Conservation (phyloP, 1,284 basidiomycete genomes). For the Malassezia cuniculi region DNA sequence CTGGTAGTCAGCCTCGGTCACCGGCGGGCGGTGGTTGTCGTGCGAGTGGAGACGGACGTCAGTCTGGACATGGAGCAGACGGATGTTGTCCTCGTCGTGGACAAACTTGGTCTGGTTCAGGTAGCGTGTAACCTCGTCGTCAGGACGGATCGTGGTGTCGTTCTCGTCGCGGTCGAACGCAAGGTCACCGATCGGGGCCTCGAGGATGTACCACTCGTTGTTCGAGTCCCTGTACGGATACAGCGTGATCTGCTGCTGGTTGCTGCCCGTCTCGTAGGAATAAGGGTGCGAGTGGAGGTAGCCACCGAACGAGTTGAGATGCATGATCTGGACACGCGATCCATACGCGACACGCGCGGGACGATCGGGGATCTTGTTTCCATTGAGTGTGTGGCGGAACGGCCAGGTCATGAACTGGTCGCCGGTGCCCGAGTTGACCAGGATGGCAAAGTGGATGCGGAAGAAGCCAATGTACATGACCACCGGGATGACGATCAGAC, state of each 20-base stretch:
- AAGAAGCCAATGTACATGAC: conserved; percentile 92
- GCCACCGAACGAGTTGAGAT: conserved; percentile 90
- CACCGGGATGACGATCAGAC: conserved; percentile 70
- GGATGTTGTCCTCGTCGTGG: conserved; percentile 60
- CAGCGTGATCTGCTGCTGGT: conserved; percentile 93
- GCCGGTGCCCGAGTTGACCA: conserved; percentile 80
- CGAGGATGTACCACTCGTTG: conserved; percentile 75
- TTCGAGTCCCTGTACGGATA: conserved; percentile 90
- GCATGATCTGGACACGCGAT: conserved; percentile 69
- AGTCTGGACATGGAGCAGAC: conserved; percentile 67
- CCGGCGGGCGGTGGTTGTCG: conserved; percentile 69
- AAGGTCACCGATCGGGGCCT: conserved; percentile 46
- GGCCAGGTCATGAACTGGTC: conserved; percentile 98
- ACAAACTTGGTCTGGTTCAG: conserved; percentile 53
- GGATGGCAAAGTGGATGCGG: conserved; percentile 77
- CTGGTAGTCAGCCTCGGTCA: conserved; percentile 98
- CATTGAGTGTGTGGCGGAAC: conserved; percentile 91
- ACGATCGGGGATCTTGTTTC: conserved; percentile 80
- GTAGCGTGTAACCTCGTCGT: conserved; percentile 26
- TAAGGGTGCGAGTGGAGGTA: conserved; percentile 91
- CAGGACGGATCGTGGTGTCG: conserved; percentile 24
- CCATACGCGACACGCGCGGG: conserved; percentile 74
- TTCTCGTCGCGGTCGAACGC: conserved; percentile 44
- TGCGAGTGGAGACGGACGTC: conserved; percentile 86
- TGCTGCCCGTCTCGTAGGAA: conserved; percentile 58